phyloP scores from a whole-genome alignment of 208 protist genomes.

The Trypanosoma mega region DNA sequence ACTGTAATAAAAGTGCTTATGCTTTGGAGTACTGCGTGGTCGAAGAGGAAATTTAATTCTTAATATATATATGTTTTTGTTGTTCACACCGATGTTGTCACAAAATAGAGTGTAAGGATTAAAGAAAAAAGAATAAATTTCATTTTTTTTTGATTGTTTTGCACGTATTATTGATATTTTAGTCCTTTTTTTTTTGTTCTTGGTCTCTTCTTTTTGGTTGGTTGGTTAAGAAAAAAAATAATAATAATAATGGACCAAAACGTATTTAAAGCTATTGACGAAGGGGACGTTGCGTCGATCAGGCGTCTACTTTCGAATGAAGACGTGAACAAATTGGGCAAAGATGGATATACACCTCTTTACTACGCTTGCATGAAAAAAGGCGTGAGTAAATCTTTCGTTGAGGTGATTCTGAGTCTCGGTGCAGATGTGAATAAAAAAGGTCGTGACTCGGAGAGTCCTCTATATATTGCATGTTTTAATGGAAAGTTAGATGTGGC shows the following conservation, averaged over 20 bases:
- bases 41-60: constrained; percentile 84
- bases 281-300: constrained; percentile 3
- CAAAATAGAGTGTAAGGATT: no score
- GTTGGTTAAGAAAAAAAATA: not conserved
- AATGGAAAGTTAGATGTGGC: constrained; percentile 64
- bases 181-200: not conserved
- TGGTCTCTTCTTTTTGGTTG: not conserved
- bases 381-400: constrained; percentile 34
- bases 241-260: constrained; percentile 15
- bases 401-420: constrained; percentile 50
- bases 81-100: no score
- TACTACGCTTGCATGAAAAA: constrained; percentile 88
- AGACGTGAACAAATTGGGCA: constrained; percentile 27
- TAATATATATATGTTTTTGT: no score
- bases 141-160: constrained; percentile 25
- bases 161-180: not conserved
- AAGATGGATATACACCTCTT: constrained; percentile 74
- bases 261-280: constrained; percentile 18
- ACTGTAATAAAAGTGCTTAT: constrained; percentile 62
- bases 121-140: not conserved
- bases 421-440: constrained; percentile 65
- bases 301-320: not conserved
- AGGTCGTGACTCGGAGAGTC: constrained; percentile 61
- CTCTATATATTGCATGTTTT: constrained; percentile 84
- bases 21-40: constrained; percentile 62